These are phyloP conservation scores for Ilyonectria sp. DNA, from an alignment of 2,329 filamentous ascomycete genomes.

Conservation along the genomic window DNA sequence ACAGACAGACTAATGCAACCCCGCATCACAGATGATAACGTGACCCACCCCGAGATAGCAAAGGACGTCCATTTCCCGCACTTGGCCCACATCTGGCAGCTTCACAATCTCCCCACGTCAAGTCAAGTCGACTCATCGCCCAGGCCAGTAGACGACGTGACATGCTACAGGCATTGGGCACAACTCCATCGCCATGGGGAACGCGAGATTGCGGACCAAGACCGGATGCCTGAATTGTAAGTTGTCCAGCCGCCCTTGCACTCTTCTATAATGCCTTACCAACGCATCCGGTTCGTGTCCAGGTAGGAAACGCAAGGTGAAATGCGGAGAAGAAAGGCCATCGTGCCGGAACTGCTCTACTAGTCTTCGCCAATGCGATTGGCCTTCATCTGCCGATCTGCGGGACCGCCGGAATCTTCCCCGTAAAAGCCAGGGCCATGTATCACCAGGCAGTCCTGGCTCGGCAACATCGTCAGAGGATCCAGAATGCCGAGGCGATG, in stretches of 20 bases:
- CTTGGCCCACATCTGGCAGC: no score
- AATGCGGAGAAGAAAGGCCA: constrained; percentile 30
- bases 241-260: neutral
- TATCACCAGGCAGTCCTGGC: neutral
- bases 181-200: constrained; percentile 1
- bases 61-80: no score
- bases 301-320: constrained; percentile 30
- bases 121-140: no score
- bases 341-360: constrained; percentile 27
- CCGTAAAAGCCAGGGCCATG: neutral
- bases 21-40: no score
- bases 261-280: neutral
- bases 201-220: constrained; percentile 25
- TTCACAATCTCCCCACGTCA: no score
- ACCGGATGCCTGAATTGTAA: constrained; percentile 30
- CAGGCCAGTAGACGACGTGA: no score
- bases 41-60: no score
- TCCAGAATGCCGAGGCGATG: neutral
- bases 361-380: constrained; percentile 18
- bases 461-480: neutral
- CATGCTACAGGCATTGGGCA: no score
- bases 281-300: neutral
- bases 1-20: no score
- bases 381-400: constrained; percentile 26
- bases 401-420: constrained; percentile 19